Conservation (phyloP, 1,139 yeast genomes). For the Pichia inconspicua region DNA sequence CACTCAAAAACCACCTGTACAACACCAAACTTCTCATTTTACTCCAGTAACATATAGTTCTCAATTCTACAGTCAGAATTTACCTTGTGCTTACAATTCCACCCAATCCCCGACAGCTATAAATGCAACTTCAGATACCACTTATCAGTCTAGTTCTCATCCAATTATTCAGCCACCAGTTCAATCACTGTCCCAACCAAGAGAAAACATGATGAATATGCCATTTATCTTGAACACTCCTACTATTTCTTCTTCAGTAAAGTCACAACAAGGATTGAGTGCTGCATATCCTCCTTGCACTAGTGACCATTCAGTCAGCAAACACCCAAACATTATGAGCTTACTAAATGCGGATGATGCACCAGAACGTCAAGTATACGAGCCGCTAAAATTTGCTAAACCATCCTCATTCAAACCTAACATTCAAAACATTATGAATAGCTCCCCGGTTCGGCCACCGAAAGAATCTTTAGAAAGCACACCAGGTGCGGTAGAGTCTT, state of each 20-base stretch:
- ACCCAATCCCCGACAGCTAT: not conserved
- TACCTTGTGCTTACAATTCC: not conserved
- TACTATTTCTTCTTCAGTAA: not conserved
- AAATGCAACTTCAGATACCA: not conserved
- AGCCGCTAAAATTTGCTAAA: not conserved
- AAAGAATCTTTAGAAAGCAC: not conserved
- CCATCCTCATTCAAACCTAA: slow-evolving; percentile 6
- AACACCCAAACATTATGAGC: slow-evolving; percentile 23
- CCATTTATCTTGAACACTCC: slow-evolving; percentile 6
- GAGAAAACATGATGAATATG: slow-evolving; percentile 10
- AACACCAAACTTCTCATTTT: slow-evolving; percentile 5
- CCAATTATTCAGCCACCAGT: not conserved
- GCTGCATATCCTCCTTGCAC: not conserved
- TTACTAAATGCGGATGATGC: slow-evolving; percentile 24
- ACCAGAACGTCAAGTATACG: not conserved
- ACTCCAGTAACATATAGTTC: slow-evolving; percentile 9
- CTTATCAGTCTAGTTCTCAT: not conserved
- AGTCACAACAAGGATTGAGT: slow-evolving; percentile 3
- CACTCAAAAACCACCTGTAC: slow-evolving; percentile 4
- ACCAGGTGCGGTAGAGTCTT: not conserved
- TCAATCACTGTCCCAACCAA: not conserved
- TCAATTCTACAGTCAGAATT: not conserved
- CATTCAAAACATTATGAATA: slow-evolving; percentile 12
- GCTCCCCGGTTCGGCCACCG: not conserved
- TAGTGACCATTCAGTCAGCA: not conserved